Conservation (phyloP, 768 basidiomycete species). For the Terana coerulea region DNA sequence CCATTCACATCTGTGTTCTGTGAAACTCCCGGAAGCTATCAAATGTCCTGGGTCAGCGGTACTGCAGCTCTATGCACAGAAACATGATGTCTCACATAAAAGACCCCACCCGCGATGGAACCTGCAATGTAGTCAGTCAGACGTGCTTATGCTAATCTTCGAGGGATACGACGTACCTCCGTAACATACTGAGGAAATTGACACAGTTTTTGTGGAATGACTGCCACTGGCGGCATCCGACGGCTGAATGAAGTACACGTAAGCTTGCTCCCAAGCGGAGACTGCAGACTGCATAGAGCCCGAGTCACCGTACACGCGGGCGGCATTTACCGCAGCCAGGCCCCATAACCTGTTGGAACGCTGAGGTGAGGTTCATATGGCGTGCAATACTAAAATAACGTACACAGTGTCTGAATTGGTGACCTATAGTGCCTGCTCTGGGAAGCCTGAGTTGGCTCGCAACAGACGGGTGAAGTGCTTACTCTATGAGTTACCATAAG, state of each 20-base stretch:
- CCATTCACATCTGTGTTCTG: background rate
- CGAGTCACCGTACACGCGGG: background rate
- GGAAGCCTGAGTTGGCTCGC: too few relatives aligned
- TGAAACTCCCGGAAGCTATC: background rate
- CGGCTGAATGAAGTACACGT: background rate
- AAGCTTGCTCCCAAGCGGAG: background rate
- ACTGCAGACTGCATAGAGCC: background rate
- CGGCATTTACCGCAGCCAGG: background rate
- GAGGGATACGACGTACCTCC: background rate
- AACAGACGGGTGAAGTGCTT: too few relatives aligned
- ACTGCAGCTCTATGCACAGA: background rate
- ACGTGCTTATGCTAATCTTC: background rate
- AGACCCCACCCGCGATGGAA: slow-evolving; percentile 3
- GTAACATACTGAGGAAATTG: background rate
- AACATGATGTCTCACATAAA: background rate
- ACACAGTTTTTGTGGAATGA: background rate
- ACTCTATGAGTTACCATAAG: too few relatives aligned
- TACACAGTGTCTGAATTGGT: too few relatives aligned
- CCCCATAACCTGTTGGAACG: background rate
- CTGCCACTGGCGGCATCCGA: background rate
- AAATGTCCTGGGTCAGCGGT: background rate
- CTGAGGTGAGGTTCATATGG: too few relatives aligned
- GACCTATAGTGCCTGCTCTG: too few relatives aligned
- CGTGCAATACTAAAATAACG: too few relatives aligned
- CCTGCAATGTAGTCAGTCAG: background rate